These are phyloP conservation scores for Benincasa hispida DNA, from an alignment of 306 rosid genomes.

Conservation along the genomic window DNA sequence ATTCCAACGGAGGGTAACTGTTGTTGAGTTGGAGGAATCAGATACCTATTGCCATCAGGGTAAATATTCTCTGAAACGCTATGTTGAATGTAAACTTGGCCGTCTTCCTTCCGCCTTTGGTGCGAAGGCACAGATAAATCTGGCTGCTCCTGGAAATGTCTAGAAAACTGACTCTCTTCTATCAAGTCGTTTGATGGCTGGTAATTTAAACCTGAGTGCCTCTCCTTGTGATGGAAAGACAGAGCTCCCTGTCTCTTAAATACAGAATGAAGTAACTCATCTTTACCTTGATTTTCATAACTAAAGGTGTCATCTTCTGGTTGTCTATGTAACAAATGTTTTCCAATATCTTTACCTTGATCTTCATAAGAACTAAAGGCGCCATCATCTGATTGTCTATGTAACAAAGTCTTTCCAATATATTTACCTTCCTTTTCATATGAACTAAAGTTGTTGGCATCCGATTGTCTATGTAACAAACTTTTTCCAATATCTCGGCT, in stretches of 20 bases:
- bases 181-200: conserved; percentile 37
- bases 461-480: conserved; percentile 34
- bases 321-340: conserved; percentile 37
- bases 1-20: conserved; percentile 26
- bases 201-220: conserved; percentile 38
- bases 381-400: conserved; percentile 31
- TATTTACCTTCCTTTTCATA: conserved; percentile 21
- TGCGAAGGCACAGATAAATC: conserved; percentile 47
- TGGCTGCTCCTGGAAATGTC: conserved; percentile 54
- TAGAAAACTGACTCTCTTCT: conserved; percentile 41
- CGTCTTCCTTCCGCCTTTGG: conserved; percentile 41
- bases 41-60: conserved; percentile 51
- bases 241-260: conserved; percentile 48
- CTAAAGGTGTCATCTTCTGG: conserved; percentile 37
- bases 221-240: conserved; percentile 56
- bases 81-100: conserved; percentile 39
- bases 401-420: conserved; percentile 32
- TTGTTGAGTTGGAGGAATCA: conserved; percentile 47
- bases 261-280: conserved; percentile 59
- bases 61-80: conserved; percentile 37
- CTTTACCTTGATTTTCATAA: conserved; percentile 52
- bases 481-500: conserved; percentile 35
- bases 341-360: conserved; percentile 47
- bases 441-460: conserved; percentile 33
- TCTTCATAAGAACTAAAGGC: conserved; percentile 43